These are phyloP conservation scores for Pestalotiopsis sp. DNA, from an alignment of 2,329 filamentous ascomycete genomes.

Conservation along the genomic window DNA sequence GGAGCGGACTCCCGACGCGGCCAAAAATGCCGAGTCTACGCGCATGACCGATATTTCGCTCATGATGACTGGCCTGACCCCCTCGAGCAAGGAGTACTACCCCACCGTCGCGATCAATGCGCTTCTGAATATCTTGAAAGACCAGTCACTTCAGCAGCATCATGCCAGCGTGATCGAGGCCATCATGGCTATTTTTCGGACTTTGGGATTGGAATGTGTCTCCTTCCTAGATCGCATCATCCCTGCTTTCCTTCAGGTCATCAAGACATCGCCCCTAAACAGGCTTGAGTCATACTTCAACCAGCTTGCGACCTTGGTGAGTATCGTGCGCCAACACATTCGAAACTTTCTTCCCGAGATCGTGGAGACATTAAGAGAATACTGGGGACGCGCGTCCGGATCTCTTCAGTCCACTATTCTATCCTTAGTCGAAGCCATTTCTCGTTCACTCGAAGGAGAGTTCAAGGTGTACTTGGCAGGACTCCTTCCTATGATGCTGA, in stretches of 20 bases:
- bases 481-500: slow-evolving; percentile 89
- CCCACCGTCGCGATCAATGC: slow-evolving; percentile 98
- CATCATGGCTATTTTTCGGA: slow-evolving; percentile 98
- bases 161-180: slow-evolving; percentile 95
- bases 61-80: slow-evolving; percentile 96
- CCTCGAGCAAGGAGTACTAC: slow-evolving; percentile 97
- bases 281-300: slow-evolving; percentile 96
- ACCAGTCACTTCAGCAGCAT: slow-evolving; percentile 85
- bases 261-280: slow-evolving; percentile 75
- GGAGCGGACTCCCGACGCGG: slow-evolving; percentile 82
- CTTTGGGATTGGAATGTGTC: slow-evolving; percentile 92
- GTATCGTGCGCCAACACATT: slow-evolving; percentile 95
- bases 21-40: slow-evolving; percentile 63
- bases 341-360: slow-evolving; percentile 87
- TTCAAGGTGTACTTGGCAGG: slow-evolving; percentile 96
- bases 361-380: slow-evolving; percentile 82
- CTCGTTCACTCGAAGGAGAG: slow-evolving; percentile 90
- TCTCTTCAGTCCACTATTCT: slow-evolving; percentile 90
- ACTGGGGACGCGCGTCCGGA: slow-evolving; percentile 77
- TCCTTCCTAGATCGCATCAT: slow-evolving; percentile 93
- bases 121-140: slow-evolving; percentile 86
- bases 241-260: slow-evolving; percentile 88
- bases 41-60: slow-evolving; percentile 89
- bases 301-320: slow-evolving; percentile 88
- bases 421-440: slow-evolving; percentile 89